Evolutionary conservation across 768 basidiomycete genomes (phyloP), one percentile per base, ranked within the genome.

Genomic region (Cystofilobasidium capitatum): DNA sequence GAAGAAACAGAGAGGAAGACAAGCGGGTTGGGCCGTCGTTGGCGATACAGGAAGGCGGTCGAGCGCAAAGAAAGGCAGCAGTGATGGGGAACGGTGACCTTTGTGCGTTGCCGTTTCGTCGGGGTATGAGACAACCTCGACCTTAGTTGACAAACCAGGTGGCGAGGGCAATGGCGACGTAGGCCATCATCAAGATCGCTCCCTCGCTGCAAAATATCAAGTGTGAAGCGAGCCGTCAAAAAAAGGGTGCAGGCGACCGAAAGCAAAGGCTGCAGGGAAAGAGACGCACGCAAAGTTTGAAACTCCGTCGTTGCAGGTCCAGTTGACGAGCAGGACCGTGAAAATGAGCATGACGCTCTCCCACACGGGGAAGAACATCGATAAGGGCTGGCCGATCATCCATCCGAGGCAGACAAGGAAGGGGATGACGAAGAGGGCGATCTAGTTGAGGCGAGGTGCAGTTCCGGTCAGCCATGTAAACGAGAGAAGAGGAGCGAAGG

Each of bases 401-500:
- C 76, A 76, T 10, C 71, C 76, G 55, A 76, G 63, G 22, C 75
- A 55, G 8, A 74, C 72, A 24, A 75, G 67, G 35, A 75, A 69
- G 10, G 76, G 76, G 35, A 76, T 55, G 64, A 75, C 70, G 65
- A 72, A 74, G n/a, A 75, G 70, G 20, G 73, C 72, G 40, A 75
- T 71, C 61, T 76, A 74, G 36, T 74, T 74, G 24, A 60, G 33
- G 22, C 9, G 40, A 42, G 16, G 17, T 26, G n/a, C 3, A 22
- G 16, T 10, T 26, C 22, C 40, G 20, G 40, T 42, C 44, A 44
- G 16, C 8, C 42, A 29, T 40, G 26, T 29, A 16, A 17, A 13
- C 60, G 16, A 9, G 13, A 17, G 14, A 24, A 39, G 10, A 62
- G 75, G 73, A 45, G 75, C 73, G 69, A 76, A 91, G 86, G 76